Base-by-base conservation (phyloP, 2,329 filamentous ascomycete species). In the Ophiostoma perfectum region DNA sequence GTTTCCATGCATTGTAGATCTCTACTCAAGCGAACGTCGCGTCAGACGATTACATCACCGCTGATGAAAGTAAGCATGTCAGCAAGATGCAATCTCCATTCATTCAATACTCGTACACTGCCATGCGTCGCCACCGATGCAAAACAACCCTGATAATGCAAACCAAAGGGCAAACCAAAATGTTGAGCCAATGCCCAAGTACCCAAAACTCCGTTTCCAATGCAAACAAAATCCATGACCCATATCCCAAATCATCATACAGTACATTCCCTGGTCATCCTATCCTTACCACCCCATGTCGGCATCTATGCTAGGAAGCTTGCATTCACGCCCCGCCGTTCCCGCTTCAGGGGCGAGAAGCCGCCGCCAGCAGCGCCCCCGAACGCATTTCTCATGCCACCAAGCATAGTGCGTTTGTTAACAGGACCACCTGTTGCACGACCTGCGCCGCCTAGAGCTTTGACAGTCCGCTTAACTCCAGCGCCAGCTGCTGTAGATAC, bases 281-380 rank as follows among this genome's bases (percentile, higher is more conserved):
- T 44, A 44, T 44, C 8, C 42, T 44, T 44, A 44, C 47, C 47
- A 49, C 6, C 14, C 11, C 36, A 14, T 27, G 45, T n/a, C 9
- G 9, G 2, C 16, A 62, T 36, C 27, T 58, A 73, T 16, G 79
- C 82, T 69, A 87, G 75, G 72, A 89, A 89, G 74, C 86, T 89
- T 67, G 86, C 86, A 70, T 82, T 81, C 3, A 85, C 82, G 44
- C 86, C 86, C 70, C 87, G 85, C 69, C 84, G 83, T 66, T 92
- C 87, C 75, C 85, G 84, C 79, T 93, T 93, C 70, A 93, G 78
- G 7, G 90, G 90, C 18, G 90, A 92, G 75, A 93, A 92, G 4
- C 12, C 82, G 11, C 71, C 71, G 7, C 70, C 71, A 0, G 60
- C 68, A 2, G n/a, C 65, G 7, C 42, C 66, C 12, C 71, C 81